These are phyloP conservation scores for Pterulicium gracile DNA, from an alignment of 1,284 basidiomycete genomes.

Conservation along the genomic window DNA sequence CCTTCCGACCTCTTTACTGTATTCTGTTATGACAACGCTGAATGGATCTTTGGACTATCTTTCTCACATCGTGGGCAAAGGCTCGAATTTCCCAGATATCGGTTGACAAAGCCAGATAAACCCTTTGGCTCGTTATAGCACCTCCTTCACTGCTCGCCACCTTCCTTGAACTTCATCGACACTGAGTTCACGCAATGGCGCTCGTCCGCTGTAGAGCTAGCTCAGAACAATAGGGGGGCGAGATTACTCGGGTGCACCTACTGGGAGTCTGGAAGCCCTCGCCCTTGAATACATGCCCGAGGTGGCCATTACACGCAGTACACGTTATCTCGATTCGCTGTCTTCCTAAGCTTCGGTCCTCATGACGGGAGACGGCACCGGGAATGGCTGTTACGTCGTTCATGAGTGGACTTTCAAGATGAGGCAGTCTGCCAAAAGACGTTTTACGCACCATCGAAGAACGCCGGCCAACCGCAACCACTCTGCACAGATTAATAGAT, in stretches of 20 bases:
- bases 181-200: constrained; percentile 89
- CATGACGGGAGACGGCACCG: constrained; percentile 73
- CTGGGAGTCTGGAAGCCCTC: constrained; percentile 73
- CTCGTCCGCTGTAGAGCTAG: constrained; percentile 71
- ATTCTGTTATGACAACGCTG: too few species aligned
- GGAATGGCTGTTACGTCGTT: constrained; percentile 54
- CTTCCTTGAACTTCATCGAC: constrained; percentile 69
- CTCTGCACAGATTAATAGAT: constrained; percentile 29
- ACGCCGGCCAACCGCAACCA: constrained; percentile 96
- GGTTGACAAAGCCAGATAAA: too few species aligned
- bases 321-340: constrained; percentile 70
- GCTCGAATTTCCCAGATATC: too few species aligned
- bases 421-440: not conserved
- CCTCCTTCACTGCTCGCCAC: constrained; percentile 20
- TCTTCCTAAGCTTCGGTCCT: constrained; percentile 48
- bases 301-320: constrained; percentile 79
- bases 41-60: too few species aligned
- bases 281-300: constrained; percentile 91
- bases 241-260: too few species aligned
- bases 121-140: constrained; percentile 8
- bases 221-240: too few species aligned
- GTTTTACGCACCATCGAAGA: constrained; percentile 68
- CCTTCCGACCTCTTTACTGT: too few species aligned
- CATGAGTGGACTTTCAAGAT: constrained; percentile 2
- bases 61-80: too few species aligned